Percentiles rank a stretch among this genome's conserved stretches.
Conservation (phyloP, 768 basidiomycete species). For the Amanita inopinata region DNA sequence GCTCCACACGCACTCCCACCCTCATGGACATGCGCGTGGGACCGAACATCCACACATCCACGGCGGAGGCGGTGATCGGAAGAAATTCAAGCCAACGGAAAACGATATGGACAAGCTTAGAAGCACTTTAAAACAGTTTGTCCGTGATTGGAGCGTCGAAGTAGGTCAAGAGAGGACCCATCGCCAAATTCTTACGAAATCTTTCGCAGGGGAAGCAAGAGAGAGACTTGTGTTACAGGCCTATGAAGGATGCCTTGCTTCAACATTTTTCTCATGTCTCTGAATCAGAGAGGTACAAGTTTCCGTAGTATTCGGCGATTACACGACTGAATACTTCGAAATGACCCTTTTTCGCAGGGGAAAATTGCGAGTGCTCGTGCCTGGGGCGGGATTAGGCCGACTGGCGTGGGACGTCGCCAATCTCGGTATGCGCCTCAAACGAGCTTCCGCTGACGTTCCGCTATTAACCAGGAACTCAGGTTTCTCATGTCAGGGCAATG, state of each 20-base stretch:
- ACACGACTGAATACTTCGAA: not conserved
- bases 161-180: constrained; percentile 24
- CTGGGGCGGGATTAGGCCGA: constrained; percentile 84
- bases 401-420: constrained; percentile 83
- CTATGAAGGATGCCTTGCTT: constrained; percentile 70
- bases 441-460: constrained; percentile 2
- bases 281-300: constrained; percentile 39
- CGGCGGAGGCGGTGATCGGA: constrained; percentile 13
- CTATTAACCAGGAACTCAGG: constrained; percentile 33
- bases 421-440: constrained; percentile 40
- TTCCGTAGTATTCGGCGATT: constrained; percentile 4
- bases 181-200: not conserved
- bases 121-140: constrained; percentile 88
- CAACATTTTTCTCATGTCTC: constrained; percentile 51
- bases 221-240: constrained; percentile 70
- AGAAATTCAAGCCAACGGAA: constrained; percentile 46
- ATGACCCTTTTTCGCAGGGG: constrained; percentile 26
- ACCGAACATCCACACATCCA: constrained; percentile 23
- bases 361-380: constrained; percentile 69
- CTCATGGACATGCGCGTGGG: constrained; percentile 17
- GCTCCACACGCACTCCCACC: constrained; percentile 20
- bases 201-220: constrained; percentile 57
- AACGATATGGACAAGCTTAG: constrained; percentile 85
- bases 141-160: constrained; percentile 87
- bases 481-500: constrained; percentile 88